Evolutionary conservation across 2,329 filamentous ascomycete genomes (phyloP), one percentile per base, ranked within the genome.

Genomic region (Elsinoe australis): DNA sequence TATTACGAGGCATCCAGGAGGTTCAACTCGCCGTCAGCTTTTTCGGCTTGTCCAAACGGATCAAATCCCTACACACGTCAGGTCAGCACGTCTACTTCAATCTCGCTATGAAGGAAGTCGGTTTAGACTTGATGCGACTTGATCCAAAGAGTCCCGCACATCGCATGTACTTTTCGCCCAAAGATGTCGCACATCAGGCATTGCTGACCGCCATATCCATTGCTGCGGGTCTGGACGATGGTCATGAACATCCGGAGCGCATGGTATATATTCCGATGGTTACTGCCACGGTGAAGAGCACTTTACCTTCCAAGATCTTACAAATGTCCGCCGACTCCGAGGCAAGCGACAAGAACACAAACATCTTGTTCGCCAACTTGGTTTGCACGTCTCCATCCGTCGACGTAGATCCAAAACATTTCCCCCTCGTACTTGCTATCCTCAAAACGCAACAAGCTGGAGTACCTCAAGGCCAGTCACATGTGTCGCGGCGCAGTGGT

Each of bases 261-360:
- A 76, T 98, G 50, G 69, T 95, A 17, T 98, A 98, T 63, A 79
- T 98, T 34, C 92, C 92, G 0, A 96, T 98, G 92, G 86, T 90
- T 15, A 98, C 92, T 1, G 95, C 89, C 2, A 98, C 83, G 0
- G 80, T 96, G 51, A 87, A 90, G 64, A 96, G 92, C 0, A 98
- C 94, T 0, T 69, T 96, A 5, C 90, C 90, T 4, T 94, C 92
- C 9, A 95, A 96, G 66, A 94, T 89, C 0, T 82, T 98, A 8
- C 85, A 90, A 61, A 77, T 89, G 47, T 78, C 82, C 1, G 76
- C 82, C 50, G 77, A 83, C 26, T 70, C 71, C 49, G 83, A 83
- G 55, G 82, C 79, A 29, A 73, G 77, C 8, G 88, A 96, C 65
- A 81, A 87, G 53, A 98, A 98, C 59, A 85, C 87, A 41, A 98